Evolutionary conservation across 805 yeast species (phyloP).

Genomic region (Candida ovalis): DNA sequence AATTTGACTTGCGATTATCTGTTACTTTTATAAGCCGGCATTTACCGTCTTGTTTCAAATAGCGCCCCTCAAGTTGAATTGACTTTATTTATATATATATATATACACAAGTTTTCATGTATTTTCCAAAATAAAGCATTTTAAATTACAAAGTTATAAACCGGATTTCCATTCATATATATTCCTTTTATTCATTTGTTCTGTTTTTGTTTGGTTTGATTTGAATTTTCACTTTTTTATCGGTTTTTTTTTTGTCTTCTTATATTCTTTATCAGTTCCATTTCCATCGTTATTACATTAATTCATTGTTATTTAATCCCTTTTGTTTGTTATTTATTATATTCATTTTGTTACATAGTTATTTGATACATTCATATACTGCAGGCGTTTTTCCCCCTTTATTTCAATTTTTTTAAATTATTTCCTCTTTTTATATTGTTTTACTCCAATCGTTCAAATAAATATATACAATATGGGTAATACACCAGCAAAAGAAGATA

Average conservation of each 20-base stretch:
- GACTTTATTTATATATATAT: too few relatives aligned
- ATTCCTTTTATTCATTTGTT: background rate
- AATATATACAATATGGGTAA: conserved; percentile 19
- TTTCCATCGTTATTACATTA: background rate
- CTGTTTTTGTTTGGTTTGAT: background rate
- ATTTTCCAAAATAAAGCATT: too few relatives aligned
- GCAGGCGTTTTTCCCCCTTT: too few relatives aligned
- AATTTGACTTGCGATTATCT: too few relatives aligned
- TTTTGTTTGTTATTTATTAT: too few relatives aligned
- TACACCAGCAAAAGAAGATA: conserved; percentile 24
- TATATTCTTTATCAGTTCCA: background rate
- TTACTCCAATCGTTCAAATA: background rate
- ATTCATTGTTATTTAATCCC: background rate
- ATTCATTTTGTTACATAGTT: too few relatives aligned
- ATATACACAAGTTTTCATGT: too few relatives aligned
- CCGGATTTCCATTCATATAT: background rate
- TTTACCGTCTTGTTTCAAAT: too few relatives aligned
- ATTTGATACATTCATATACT: too few relatives aligned
- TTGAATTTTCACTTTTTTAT: background rate
- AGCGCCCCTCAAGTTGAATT: too few relatives aligned
- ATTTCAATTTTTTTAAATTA: too few relatives aligned
- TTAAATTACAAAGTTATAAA: background rate
- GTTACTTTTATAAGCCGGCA: too few relatives aligned
- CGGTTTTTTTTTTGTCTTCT: background rate
- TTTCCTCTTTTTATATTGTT: background rate